phyloP scores from a whole-genome alignment of 1,284 basidiomycete species.

The Tilletia caries region DNA sequence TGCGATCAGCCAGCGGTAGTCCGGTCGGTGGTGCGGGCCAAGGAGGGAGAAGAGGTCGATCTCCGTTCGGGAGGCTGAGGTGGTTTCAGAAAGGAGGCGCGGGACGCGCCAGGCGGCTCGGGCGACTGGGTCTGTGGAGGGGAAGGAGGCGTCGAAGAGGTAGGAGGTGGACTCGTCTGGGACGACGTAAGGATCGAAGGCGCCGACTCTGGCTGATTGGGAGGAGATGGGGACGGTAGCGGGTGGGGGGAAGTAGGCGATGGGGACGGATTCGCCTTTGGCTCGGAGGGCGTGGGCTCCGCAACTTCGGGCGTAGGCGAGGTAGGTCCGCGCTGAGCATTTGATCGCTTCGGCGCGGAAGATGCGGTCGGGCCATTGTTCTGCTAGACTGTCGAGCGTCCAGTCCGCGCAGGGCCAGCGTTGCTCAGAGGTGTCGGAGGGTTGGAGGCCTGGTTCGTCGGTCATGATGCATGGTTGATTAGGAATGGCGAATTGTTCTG shows the following conservation, averaged over 20 bases:
- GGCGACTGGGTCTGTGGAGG: slow-evolving; percentile 30
- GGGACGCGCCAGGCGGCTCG: slow-evolving; percentile 38
- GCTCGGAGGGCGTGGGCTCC: slow-evolving; percentile 16
- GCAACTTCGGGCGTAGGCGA: slow-evolving; percentile 34
- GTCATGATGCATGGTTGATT: slow-evolving; percentile 38
- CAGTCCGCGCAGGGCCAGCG: slow-evolving; percentile 38
- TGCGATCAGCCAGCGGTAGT: slow-evolving; percentile 49
- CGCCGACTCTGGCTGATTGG: slow-evolving; percentile 16
- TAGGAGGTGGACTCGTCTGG: slow-evolving; percentile 50
- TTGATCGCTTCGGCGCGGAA: slow-evolving; percentile 48
- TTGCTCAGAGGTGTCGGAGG: slow-evolving; percentile 26
- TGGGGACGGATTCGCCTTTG: background rate
- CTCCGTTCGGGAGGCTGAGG: background rate
- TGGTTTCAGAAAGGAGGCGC: slow-evolving; percentile 17
- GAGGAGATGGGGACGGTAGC: background rate
- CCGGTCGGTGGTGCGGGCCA: slow-evolving; percentile 32
- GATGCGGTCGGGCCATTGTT: slow-evolving; percentile 31
- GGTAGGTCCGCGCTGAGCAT: slow-evolving; percentile 29
- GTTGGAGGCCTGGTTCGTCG: slow-evolving; percentile 21
- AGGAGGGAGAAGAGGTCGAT: slow-evolving; percentile 44
- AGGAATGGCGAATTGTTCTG: slow-evolving; percentile 23
- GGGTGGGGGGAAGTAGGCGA: background rate
- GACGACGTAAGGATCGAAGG: slow-evolving; percentile 34
- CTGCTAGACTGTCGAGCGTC: slow-evolving; percentile 32
- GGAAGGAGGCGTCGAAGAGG: slow-evolving; percentile 43